A percentile compares a stretch with the other conserved stretches of the same genome.
Conservation (phyloP, 1,284 basidiomycete genomes). For the Quambalaria eucalypti region DNA sequence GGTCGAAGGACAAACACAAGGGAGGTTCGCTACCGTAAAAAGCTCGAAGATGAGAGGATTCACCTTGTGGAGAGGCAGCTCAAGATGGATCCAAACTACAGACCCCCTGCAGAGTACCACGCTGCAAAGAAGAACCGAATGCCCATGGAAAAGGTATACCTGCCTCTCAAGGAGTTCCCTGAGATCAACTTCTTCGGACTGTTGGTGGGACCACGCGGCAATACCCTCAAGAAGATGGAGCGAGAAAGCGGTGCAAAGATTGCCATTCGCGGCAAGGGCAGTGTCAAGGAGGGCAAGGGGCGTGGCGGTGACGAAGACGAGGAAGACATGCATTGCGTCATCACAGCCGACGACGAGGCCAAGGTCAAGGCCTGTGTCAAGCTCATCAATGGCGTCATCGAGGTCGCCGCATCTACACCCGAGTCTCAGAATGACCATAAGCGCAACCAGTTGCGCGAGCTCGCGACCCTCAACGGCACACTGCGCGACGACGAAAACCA, state of each 20-base stretch:
- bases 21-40: slow-evolving; percentile 93
- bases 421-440: slow-evolving; percentile 99
- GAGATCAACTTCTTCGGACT: slow-evolving; percentile 99
- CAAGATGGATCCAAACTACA: slow-evolving; percentile 95
- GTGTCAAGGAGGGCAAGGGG: slow-evolving; percentile 96
- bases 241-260: slow-evolving; percentile 95
- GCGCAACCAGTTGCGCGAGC: slow-evolving; percentile 92
- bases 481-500: slow-evolving; percentile 99
- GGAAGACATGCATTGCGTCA: slow-evolving; percentile 95
- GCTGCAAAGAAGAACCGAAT: slow-evolving; percentile 69
- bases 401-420: slow-evolving; percentile 95
- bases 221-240: slow-evolving; percentile 99
- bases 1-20: slow-evolving; percentile 96
- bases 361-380: slow-evolving; percentile 83
- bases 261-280: slow-evolving; percentile 93
- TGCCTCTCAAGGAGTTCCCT: slow-evolving; percentile 98
- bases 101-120: slow-evolving; percentile 88
- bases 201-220: slow-evolving; percentile 93
- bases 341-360: slow-evolving; percentile 82
- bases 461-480: slow-evolving; percentile 95
- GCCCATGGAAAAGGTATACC: slow-evolving; percentile 81
- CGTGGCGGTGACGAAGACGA: slow-evolving; percentile 81
- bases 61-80: slow-evolving; percentile 86
- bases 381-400: slow-evolving; percentile 95
- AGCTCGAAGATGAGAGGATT: slow-evolving; percentile 92